Evolutionary conservation across 2,329 filamentous ascomycete species (phyloP).

Genomic region (Myriosclerotinia curreyana): DNA sequence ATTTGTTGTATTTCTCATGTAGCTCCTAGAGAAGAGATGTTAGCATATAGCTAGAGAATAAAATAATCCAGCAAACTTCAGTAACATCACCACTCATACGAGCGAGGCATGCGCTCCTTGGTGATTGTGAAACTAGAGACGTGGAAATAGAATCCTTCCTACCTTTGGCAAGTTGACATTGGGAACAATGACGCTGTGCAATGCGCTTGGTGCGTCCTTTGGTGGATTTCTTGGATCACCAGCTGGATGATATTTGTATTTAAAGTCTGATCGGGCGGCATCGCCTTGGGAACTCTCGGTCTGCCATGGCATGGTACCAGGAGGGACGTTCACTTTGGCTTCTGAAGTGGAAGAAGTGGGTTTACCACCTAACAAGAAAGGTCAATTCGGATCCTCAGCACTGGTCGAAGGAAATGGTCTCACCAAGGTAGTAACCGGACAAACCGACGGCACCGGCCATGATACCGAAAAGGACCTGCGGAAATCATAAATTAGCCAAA

Average conservation of each 20-base stretch:
- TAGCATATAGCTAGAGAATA: constrained; percentile 21
- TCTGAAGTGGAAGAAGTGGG: constrained; percentile 86
- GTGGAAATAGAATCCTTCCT: constrained; percentile 43
- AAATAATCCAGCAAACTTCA: background rate
- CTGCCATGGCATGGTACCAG: constrained; percentile 90
- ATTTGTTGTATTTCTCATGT: constrained; percentile 99
- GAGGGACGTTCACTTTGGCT: constrained; percentile 68
- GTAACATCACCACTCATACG: background rate
- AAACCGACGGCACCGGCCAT: constrained; percentile 86
- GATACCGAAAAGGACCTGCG: constrained; percentile 81
- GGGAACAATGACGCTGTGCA: constrained; percentile 93
- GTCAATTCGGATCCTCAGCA: constrained; percentile 29
- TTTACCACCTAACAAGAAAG: constrained; percentile 60
- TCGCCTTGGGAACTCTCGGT: constrained; percentile 61
- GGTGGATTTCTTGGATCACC: constrained; percentile 73
- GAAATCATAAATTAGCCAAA: constrained; percentile 10
- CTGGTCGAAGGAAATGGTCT: constrained; percentile 17
- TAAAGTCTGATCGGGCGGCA: constrained; percentile 53
- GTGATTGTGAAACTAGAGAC: background rate
- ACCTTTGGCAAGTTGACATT: constrained; percentile 91
- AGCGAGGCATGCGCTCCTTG: no score
- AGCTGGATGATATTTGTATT: constrained; percentile 64
- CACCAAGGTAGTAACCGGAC: constrained; percentile 88
- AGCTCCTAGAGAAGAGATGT: constrained; percentile 57
- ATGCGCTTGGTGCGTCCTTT: constrained; percentile 87